Base-by-base conservation (phyloP, 2,329 filamentous ascomycete species). In the Clathrospora elynae region DNA sequence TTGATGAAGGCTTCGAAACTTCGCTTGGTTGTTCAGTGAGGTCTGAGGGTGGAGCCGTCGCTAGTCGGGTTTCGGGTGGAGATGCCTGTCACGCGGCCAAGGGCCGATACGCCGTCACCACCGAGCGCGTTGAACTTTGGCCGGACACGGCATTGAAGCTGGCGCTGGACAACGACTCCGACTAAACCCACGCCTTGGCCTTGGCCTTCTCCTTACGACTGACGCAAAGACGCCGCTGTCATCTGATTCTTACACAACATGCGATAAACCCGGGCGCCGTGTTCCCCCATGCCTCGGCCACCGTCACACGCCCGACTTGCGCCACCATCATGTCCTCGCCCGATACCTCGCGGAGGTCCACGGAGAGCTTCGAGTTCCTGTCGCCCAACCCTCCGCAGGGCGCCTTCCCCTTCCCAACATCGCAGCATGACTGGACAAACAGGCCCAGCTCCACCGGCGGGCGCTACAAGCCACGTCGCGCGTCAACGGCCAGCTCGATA, bases 401-500 rank as follows among this genome's bases (percentile, higher is more conserved):
- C 33, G 73, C 77, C 57, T 80, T 75, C 76, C 72, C 80, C 66
- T 71, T 86, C 78, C 76, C 78, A 7, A 4, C 30, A 6, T 65
- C 80, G 78, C 70, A 82, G 79, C 69, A 82, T 74, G 83, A 85
- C 43, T 66, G 63, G 50, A 60, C 71, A 26, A 61, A 58, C 58
- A 75, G 78, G 45, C 74, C 76, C 49, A 71, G 66, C 42, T 76
- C 78, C 23, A 70, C 68, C 16, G 50, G 72, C 62, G 51, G 71
- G 62, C 61, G 78, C 51, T 78, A 80, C 58, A 67, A 67, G 42
- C 76, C 81, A 33, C 79, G 91, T 65, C 81, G 90, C 70, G 87
- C 84, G 50, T 97, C 93, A 40, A 88, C 85, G 17, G 86, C 91
- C 30, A 95, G 90, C 75, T 96, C 92, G 14, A 83, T 92, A 57